phyloP scores from a whole-genome alignment of 164 flowering plant genomes.

The Vitis amurensis region DNA sequence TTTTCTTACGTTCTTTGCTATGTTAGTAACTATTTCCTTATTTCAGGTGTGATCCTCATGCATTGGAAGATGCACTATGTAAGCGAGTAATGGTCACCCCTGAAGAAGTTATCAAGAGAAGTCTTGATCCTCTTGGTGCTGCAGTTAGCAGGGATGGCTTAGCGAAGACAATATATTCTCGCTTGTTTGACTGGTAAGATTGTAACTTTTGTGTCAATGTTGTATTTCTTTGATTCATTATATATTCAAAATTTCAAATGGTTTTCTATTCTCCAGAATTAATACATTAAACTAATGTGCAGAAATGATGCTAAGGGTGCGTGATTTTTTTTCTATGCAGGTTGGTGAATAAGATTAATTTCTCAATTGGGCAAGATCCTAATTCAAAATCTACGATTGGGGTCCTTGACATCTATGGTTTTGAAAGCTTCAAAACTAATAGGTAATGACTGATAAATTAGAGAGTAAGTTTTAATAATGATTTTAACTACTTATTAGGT shows the following conservation, averaged over 20 bases:
- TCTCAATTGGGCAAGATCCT: conserved; percentile 92
- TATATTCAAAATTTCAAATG: background rate
- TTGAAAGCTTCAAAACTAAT: conserved; percentile 88
- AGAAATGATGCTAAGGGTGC: conserved; percentile 7
- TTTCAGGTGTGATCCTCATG: conserved; percentile 74
- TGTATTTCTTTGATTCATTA: too few species aligned
- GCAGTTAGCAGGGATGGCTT: conserved; percentile 85
- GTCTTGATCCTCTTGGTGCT: conserved; percentile 83
- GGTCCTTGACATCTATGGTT: conserved; percentile 96
- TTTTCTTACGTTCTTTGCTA: conserved; percentile 2
- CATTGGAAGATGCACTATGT: conserved; percentile 78
- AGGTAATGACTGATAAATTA: conserved; percentile 48
- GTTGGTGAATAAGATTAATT: conserved; percentile 87
- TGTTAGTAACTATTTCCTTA: conserved; percentile 10
- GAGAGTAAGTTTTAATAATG: background rate
- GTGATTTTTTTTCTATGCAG: conserved; percentile 36
- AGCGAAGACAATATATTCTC: conserved; percentile 89
- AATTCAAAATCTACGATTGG: conserved; percentile 74
- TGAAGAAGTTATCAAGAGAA: conserved; percentile 86
- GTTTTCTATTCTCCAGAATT: background rate
- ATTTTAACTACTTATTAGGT: background rate
- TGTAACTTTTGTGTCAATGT: conserved; percentile 1
- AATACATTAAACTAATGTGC: background rate
- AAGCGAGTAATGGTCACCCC: conserved; percentile 87
- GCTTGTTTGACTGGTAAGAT: conserved; percentile 85